These are phyloP conservation scores for Euphorbia tirucalli DNA, from an alignment of 345 rosid genomes.

Conservation along the genomic window DNA sequence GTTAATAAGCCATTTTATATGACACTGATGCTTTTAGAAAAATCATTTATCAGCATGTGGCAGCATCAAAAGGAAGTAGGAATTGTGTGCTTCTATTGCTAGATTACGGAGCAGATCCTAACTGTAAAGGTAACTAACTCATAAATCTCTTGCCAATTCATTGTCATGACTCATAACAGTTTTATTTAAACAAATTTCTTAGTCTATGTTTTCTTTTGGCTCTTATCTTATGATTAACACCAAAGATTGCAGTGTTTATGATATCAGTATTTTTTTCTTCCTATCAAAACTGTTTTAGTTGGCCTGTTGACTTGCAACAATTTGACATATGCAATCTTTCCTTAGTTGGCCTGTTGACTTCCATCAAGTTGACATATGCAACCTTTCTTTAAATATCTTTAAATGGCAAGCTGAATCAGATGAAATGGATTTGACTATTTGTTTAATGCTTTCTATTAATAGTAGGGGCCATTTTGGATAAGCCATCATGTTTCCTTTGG, in stretches of 20 bases:
- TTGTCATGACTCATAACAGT: no score
- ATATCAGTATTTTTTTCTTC: no score
- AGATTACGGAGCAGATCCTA: conserved; percentile 63
- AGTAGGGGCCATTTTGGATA: neutral
- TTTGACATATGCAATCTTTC: neutral
- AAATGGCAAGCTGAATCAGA: neutral
- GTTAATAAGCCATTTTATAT: neutral
- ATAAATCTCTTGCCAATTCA: neutral
- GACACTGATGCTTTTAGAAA: neutral
- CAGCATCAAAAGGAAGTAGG: conserved; percentile 73
- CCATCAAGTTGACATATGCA: neutral
- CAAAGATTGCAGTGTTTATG: no score
- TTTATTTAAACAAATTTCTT: no score
- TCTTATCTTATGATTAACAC: neutral
- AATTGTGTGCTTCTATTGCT: conserved; percentile 72
- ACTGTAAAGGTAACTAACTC: conserved; percentile 54
- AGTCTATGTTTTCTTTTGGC: neutral
- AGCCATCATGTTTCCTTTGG: conserved; percentile 6
- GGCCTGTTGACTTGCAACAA: neutral
- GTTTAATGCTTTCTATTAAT: neutral
- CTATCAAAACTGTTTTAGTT: neutral
- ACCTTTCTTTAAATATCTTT: neutral
- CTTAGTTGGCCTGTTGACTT: neutral
- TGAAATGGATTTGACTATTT: neutral
- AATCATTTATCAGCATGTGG: conserved; percentile 58